phyloP scores from a whole-genome alignment of 352 stramenopile genomes.

The Globisporangium lucens region DNA sequence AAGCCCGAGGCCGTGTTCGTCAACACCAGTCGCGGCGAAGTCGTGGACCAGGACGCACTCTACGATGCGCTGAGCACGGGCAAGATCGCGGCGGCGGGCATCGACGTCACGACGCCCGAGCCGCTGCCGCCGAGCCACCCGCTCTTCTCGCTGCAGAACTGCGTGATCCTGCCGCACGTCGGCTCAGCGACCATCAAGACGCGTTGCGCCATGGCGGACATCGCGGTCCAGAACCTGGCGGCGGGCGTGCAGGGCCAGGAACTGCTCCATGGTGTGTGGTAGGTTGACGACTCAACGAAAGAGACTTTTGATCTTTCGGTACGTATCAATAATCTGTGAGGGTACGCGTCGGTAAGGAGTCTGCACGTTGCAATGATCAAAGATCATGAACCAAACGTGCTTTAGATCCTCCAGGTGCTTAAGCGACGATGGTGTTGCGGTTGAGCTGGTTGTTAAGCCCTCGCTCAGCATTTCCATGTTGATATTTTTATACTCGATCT shows the following conservation, averaged over 20 bases:
- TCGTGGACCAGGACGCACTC: conserved; percentile 87
- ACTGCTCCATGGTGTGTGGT: conserved; percentile 43
- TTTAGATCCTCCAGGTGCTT: no score
- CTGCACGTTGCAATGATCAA: neutral
- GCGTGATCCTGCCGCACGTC: conserved; percentile 48
- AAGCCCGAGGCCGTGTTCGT: conserved; percentile 85
- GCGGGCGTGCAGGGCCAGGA: conserved; percentile 39
- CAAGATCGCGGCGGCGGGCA: conserved; percentile 53
- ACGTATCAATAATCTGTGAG: neutral
- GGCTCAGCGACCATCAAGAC: conserved; percentile 48
- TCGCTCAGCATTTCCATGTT: neutral
- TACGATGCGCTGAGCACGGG: conserved; percentile 31
- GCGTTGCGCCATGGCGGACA: conserved; percentile 71
- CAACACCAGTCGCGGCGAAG: conserved; percentile 89
- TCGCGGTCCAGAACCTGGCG: conserved; percentile 62
- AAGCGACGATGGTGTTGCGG: neutral
- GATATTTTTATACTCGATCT: neutral
- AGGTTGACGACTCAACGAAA: neutral
- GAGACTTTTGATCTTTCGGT: neutral
- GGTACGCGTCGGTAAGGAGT: neutral
- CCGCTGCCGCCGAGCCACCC: conserved; percentile 77
- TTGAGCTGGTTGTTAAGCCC: neutral
- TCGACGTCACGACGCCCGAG: conserved; percentile 91
- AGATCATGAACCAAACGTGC: neutral
- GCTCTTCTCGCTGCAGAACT: conserved; percentile 68